Evolutionary conservation across 192 early-diverging fungal species (phyloP).

Genomic region (Coemansia sp.): DNA sequence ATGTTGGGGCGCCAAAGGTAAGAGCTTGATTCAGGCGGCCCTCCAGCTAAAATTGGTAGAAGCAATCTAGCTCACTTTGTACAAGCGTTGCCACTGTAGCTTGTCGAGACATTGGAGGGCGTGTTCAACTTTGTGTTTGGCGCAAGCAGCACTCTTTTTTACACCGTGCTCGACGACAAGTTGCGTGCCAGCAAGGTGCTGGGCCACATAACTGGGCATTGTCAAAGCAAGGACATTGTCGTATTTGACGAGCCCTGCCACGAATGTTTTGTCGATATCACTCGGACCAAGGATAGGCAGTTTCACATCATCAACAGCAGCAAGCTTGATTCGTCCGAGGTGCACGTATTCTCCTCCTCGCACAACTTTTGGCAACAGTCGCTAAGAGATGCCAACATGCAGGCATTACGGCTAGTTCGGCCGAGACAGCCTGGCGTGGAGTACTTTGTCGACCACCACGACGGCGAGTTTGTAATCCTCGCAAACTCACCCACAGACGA

Average conservation of each 20-base stretch:
- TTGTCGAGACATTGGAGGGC: constrained; percentile 44
- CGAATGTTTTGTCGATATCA: constrained; percentile 77
- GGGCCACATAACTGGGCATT: constrained; percentile 25
- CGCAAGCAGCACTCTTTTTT: constrained; percentile 60
- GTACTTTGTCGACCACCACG: constrained; percentile 79
- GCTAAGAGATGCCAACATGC: background rate
- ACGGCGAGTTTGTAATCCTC: constrained; percentile 52
- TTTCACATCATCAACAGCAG: constrained; percentile 73
- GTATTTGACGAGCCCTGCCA: constrained; percentile 68
- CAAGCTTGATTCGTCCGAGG: constrained; percentile 72
- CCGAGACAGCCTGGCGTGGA: constrained; percentile 63
- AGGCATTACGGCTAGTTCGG: constrained; percentile 54
- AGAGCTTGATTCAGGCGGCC: background rate
- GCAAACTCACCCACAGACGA: constrained; percentile 41
- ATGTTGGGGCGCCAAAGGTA: constrained; percentile 22
- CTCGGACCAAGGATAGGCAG: constrained; percentile 70
- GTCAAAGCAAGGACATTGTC: constrained; percentile 20
- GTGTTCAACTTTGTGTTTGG: constrained; percentile 73
- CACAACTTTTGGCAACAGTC: constrained; percentile 19
- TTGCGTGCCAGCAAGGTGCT: constrained; percentile 65
- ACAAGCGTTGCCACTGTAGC: constrained; percentile 17
- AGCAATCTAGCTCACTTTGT: background rate
- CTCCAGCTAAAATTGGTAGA: background rate
- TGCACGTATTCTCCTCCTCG: constrained; percentile 57
- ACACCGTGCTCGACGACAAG: constrained; percentile 71